Conservation (phyloP, 176 grass and related monocot genomes). For the Oryza australiensis region DNA sequence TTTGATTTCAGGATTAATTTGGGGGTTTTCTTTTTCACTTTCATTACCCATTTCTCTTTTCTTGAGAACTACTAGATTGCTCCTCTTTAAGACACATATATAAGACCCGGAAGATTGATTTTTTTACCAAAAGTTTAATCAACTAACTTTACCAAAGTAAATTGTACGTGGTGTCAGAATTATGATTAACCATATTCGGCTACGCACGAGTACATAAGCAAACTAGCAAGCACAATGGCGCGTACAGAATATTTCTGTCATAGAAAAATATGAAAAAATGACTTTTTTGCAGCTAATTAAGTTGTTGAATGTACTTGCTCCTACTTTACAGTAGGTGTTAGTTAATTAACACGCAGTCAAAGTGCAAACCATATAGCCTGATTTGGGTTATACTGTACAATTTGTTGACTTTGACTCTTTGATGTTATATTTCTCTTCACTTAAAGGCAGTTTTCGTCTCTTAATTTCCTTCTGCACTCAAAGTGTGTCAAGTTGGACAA, state of each 20-base stretch:
- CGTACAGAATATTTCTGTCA: no score
- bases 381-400: neutral
- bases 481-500: neutral
- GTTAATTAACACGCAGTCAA: neutral
- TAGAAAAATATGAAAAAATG: neutral
- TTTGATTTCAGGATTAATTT: no score
- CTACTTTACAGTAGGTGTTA: neutral
- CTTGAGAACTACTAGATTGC: neutral
- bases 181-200: no score
- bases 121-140: neutral
- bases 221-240: no score
- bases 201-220: neutral
- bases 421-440: neutral
- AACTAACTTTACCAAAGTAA: neutral
- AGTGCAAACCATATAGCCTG: neutral
- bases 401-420: slow-evolving; percentile 4
- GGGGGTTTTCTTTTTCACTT: no score
- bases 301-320: neutral
- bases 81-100: neutral
- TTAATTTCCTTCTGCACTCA: neutral
- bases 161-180: neutral
- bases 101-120: neutral
- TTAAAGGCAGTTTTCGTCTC: neutral
- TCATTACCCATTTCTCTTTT: neutral
- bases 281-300: neutral